A percentile compares a stretch with the other conserved stretches of the same genome.
phyloP scores from a whole-genome alignment of 228 moss, liverwort and hornwort species.

The Sphagnum fallax region DNA sequence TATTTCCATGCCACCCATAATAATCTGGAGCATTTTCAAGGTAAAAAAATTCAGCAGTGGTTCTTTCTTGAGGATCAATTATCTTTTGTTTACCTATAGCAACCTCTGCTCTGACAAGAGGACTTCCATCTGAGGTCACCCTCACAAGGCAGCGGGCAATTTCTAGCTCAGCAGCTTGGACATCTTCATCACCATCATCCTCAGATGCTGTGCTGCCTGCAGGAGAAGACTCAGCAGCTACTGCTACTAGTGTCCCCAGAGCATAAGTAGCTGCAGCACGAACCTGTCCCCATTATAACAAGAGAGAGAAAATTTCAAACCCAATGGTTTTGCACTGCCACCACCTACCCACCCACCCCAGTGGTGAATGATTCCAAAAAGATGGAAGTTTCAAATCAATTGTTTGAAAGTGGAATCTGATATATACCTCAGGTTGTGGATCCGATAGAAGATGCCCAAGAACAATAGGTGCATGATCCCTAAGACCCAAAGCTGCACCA shows the following conservation, averaged over 20 bases:
- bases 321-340: no score
- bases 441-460: conserved; percentile 37
- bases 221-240: conserved; percentile 3
- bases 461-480: conserved; percentile 25
- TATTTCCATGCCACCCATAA: no score
- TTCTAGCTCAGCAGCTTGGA: conserved; percentile 29
- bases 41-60: no score
- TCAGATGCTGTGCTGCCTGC: conserved; percentile 8
- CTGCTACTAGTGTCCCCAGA: conserved; percentile 39
- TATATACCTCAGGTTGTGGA: conserved; percentile 43
- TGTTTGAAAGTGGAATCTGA: no score
- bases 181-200: conserved; percentile 40
- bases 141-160: conserved; percentile 30
- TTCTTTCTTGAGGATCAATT: no score
- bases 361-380: no score
- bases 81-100: conserved; percentile 24
- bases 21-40: no score
- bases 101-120: conserved; percentile 48
- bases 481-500: conserved; percentile 26
- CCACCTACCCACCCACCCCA: no score
- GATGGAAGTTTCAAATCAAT: no score
- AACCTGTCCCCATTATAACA: conserved; percentile 17
- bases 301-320: no score
- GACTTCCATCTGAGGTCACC: conserved; percentile 48
- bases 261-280: conserved; percentile 53